Percentiles rank a stretch among this genome's conserved stretches.
Evolutionary conservation across 495 filamentous ascomycete species (phyloP).

Genomic region (Neurospora africana): DNA sequence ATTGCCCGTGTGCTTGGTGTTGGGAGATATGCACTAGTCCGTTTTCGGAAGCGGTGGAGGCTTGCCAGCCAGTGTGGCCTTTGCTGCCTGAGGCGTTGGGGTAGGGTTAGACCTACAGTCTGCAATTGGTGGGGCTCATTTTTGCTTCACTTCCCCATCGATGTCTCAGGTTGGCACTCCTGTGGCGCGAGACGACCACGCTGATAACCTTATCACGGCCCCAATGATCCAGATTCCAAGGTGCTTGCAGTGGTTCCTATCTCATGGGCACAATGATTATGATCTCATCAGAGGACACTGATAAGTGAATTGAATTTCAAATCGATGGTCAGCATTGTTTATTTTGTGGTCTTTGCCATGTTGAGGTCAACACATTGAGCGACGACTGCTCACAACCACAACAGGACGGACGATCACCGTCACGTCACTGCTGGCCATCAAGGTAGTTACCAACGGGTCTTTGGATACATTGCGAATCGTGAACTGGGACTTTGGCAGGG

Average conservation of each 20-base stretch:
- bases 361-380: not conserved
- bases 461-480: not conserved
- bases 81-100: constrained; percentile 29
- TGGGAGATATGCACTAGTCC: constrained; percentile 25
- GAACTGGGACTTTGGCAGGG: not conserved
- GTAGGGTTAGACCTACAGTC: constrained; percentile 38
- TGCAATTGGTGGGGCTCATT: constrained; percentile 8
- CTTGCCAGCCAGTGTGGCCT: constrained; percentile 22
- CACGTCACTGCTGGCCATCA: not conserved
- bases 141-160: not conserved
- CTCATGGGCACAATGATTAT: not conserved
- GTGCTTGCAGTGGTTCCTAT: not conserved
- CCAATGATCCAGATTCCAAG: not conserved
- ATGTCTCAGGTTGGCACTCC: not conserved
- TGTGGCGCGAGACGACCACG: not conserved
- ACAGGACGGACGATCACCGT: not conserved
- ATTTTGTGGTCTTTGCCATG: not conserved
- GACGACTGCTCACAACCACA: not conserved
- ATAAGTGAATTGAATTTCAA: not conserved
- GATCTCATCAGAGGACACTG: not conserved
- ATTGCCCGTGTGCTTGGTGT: constrained; percentile 24
- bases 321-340: not conserved
- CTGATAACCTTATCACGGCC: not conserved
- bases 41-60: constrained; percentile 21
- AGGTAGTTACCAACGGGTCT: not conserved